A percentile compares a stretch with the other conserved stretches of the same genome.
Conservation (phyloP, 352 stramenopile species). For the Globisporangium parvum region DNA sequence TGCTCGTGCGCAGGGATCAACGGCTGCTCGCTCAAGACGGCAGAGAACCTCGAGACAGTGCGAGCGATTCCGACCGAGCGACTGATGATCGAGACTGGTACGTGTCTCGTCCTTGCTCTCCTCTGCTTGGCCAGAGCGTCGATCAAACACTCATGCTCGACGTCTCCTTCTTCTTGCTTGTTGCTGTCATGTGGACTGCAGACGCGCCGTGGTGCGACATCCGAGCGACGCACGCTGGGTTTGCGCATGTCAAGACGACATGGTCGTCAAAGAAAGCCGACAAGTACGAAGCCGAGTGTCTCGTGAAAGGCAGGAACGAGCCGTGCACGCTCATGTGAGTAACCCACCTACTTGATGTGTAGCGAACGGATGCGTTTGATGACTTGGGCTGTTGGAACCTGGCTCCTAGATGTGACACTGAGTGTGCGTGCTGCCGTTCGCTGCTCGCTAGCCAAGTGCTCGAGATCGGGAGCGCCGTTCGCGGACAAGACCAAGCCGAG, state of each 20-base stretch:
- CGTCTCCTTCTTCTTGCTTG: neutral
- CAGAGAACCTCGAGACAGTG: constrained; percentile 91
- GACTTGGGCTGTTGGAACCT: neutral
- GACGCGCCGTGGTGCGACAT: constrained; percentile 97
- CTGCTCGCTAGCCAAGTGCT: constrained; percentile 56
- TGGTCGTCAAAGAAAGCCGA: constrained; percentile 92
- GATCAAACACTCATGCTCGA: neutral
- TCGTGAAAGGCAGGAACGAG: constrained; percentile 95
- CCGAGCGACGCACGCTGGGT: constrained; percentile 90
- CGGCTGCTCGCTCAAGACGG: constrained; percentile 94
- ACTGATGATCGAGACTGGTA: constrained; percentile 94
- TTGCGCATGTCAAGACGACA: constrained; percentile 80
- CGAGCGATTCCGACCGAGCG: constrained; percentile 87
- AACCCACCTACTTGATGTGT: neutral
- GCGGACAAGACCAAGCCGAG: constrained; percentile 37
- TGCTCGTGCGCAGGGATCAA: constrained; percentile 78
- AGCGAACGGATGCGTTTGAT: neutral
- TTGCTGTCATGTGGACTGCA: constrained; percentile 9
- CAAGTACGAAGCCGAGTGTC: constrained; percentile 79
- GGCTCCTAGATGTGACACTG: neutral
- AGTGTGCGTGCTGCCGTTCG: constrained; percentile 2
- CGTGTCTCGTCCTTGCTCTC: neutral
- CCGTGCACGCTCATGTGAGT: constrained; percentile 94
- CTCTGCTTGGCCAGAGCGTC: neutral
- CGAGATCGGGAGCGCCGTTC: constrained; percentile 72